These are phyloP conservation scores for Xanthoparmelia taractica DNA, from an alignment of 495 filamentous ascomycete species.

Conservation along the genomic window DNA sequence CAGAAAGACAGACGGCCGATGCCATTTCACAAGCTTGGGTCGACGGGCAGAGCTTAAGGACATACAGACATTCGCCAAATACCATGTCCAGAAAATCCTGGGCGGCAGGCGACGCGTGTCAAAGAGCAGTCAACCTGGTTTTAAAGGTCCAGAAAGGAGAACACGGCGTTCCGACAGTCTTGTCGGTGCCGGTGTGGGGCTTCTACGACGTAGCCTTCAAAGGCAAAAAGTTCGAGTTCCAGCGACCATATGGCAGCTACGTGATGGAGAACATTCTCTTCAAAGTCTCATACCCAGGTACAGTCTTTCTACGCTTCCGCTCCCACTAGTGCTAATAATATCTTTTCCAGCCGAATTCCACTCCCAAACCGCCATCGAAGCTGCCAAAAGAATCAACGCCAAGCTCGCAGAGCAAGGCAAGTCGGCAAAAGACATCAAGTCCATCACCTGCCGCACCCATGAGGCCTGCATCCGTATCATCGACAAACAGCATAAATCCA, in stretches of 20 bases:
- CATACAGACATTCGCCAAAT: slow-evolving; percentile 94
- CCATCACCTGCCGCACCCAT: slow-evolving; percentile 87
- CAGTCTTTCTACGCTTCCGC: slow-evolving; percentile 22
- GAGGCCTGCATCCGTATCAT: slow-evolving; percentile 98
- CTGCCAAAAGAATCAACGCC: slow-evolving; percentile 75
- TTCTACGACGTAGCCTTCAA: slow-evolving; percentile 98
- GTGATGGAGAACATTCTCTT: slow-evolving; percentile 99
- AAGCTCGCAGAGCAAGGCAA: slow-evolving; percentile 79
- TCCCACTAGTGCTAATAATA: slow-evolving; percentile 6
- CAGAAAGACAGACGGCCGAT: slow-evolving; percentile 84
- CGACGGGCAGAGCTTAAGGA: slow-evolving; percentile 90
- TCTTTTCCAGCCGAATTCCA: slow-evolving; percentile 77
- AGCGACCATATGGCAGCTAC: slow-evolving; percentile 92
- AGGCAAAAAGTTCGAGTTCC: slow-evolving; percentile 91
- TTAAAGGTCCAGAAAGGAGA: slow-evolving; percentile 92
- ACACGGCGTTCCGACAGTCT: slow-evolving; percentile 80
- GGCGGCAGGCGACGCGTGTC: slow-evolving; percentile 96
- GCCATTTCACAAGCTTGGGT: slow-evolving; percentile 96
- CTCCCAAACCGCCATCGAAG: slow-evolving; percentile 96
- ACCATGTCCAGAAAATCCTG: slow-evolving; percentile 99
- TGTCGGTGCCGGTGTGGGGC: slow-evolving; percentile 90
- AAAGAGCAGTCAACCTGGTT: slow-evolving; percentile 88
- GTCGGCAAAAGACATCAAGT: slow-evolving; percentile 89
- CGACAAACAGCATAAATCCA: slow-evolving; percentile 98
- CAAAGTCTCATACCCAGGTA: slow-evolving; percentile 96